A percentile compares a stretch with the other conserved stretches of the same genome.
phyloP scores from a whole-genome alignment of 78 protist genomes.

The Dictyostelium purpureum region DNA sequence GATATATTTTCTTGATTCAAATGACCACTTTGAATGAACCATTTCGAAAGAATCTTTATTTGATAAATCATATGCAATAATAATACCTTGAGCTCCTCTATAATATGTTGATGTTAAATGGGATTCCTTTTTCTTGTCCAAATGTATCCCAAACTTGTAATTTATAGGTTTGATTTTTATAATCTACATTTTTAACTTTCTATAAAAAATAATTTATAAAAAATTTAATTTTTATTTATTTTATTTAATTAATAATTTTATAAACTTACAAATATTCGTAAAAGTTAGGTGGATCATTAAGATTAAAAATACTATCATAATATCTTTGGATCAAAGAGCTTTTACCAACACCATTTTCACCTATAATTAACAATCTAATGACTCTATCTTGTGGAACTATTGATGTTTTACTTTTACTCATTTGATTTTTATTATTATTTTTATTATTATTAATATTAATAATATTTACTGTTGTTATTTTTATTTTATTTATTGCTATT shows the following conservation, averaged over 20 bases:
- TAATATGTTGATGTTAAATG: constrained; percentile 54
- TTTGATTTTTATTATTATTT: background rate
- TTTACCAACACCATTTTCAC: constrained; percentile 71
- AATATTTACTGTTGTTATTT: background rate
- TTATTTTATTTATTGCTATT: too few species aligned
- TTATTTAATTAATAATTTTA: background rate
- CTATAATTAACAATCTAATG: constrained; percentile 24
- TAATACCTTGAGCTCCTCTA: constrained; percentile 53
- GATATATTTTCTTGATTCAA: constrained; percentile 31
- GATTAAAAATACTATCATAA: constrained; percentile 20
- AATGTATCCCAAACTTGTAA: constrained; percentile 21
- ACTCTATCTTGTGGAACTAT: background rate
- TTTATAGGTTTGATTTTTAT: background rate
- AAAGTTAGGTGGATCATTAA: background rate
- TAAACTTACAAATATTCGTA: background rate
- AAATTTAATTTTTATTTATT: background rate
- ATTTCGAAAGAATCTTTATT: constrained; percentile 52
- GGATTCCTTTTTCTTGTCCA: constrained; percentile 44
- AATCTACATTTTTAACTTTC: constrained; percentile 46
- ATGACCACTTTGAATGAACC: constrained; percentile 15
- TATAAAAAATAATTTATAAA: background rate
- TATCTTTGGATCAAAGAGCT: constrained; percentile 35
- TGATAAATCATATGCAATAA: constrained; percentile 55
- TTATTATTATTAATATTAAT: background rate
- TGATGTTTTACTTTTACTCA: background rate